Base-by-base conservation (phyloP, 805 yeast genomes). In the Metschnikowia lochheadii region DNA sequence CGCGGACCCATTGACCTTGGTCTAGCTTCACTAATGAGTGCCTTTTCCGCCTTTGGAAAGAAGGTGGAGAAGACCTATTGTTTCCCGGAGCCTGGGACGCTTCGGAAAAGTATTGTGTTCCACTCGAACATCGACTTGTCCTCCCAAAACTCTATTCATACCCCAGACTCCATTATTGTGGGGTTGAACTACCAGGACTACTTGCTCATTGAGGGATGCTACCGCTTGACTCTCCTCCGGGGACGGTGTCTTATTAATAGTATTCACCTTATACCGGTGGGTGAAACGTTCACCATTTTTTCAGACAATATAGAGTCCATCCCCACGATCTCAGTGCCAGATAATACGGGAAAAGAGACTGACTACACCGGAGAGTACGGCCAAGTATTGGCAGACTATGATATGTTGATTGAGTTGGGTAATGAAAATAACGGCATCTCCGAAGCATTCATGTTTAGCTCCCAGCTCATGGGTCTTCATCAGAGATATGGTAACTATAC, bases 171-270 rank as follows among this genome's bases (percentile, higher is more conserved):
- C 18, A 46, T 56, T 38, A 23, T 51, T 15, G 31, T 80, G 39
- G 83, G 80, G 0, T 66, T 82, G 33, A 73, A 70, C 48, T 54
- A 62, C 1, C 63, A 65, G 26, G 81, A 81, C 50, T 68, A 60
- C 46, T 51, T 82, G 2, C 56, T 79, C 37, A 48, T 82, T 1
- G 65, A 68, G 49, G 86, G 87, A 0, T 81, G 75, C 51, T 80
- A 70, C 54, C 57, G 42, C 3, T 45, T 82, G 21, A 59, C 60
- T 3, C 64, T 82, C 0, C 75, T 72, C 52, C 61, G 77, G 46
- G 87, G 87, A 15, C 75, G 78, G 0, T 59, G 79, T 0, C 53
- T 63, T 3, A 52, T 81, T 1, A 81, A 82, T 54, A 69, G 75
- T 13, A 49, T 55, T 3, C 70, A 69, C 55, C 56, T 56, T 31